Evolutionary conservation across 2,329 filamentous ascomycete genomes (phyloP).

Genomic region (Trichoderma hamatum): DNA sequence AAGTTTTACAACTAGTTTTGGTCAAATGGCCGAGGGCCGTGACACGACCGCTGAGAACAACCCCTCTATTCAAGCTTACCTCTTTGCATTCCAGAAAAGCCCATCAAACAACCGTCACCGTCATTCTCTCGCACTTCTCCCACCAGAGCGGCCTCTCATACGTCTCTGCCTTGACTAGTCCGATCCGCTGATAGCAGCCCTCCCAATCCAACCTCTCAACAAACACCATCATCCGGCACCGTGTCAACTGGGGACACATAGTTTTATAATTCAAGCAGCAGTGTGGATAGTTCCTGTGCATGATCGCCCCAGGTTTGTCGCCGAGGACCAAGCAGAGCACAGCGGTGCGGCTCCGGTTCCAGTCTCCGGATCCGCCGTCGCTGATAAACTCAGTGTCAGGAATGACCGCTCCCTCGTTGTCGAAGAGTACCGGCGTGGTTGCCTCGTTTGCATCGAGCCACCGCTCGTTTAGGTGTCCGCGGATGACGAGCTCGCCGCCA

Average conservation of each 20-base stretch:
- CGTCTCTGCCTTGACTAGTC: slow-evolving; percentile 4
- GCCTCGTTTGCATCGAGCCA: background rate
- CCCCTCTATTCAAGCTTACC: too few species aligned
- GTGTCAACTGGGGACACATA: slow-evolving; percentile 2
- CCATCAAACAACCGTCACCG: background rate
- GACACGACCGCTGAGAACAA: too few species aligned
- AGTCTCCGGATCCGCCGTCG: background rate
- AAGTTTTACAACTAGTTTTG: background rate
- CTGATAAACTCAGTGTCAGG: background rate
- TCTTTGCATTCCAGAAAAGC: too few species aligned
- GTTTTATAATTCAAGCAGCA: slow-evolving; percentile 1
- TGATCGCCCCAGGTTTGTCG: background rate
- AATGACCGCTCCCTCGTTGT: background rate
- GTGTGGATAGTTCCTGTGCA: background rate
- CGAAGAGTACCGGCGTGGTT: background rate
- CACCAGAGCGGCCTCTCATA: slow-evolving; percentile 4
- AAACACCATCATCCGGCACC: background rate
- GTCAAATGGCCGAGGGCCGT: background rate
- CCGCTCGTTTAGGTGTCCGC: background rate
- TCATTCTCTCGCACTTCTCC: background rate
- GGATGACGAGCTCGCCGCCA: slow-evolving; percentile 1
- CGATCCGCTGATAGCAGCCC: slow-evolving; percentile 2
- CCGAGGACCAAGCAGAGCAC: slow-evolving; percentile 8
- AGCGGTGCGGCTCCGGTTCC: background rate
- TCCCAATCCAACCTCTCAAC: background rate